A percentile compares a stretch with the other conserved stretches of the same genome.
Conservation (phyloP, 1,284 basidiomycete genomes). For the Heterobasidion irregulare region DNA sequence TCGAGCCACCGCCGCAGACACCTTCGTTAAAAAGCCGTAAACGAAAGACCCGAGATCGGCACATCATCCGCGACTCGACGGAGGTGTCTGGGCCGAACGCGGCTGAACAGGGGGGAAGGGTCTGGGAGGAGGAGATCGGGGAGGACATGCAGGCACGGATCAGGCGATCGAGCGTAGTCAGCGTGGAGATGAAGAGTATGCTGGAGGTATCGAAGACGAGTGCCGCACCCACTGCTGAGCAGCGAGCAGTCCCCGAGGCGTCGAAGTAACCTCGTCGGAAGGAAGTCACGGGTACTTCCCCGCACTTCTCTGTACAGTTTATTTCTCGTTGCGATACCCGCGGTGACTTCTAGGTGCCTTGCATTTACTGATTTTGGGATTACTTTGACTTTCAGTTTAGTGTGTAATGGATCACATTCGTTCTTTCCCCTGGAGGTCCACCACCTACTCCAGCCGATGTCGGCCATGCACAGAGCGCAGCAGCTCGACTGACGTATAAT, state of each 20-base stretch:
- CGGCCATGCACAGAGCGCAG: no score
- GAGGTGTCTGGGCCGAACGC: neutral
- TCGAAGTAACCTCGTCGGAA: no score
- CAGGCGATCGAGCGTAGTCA: neutral
- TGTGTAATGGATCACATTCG: neutral
- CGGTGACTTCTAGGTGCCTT: neutral
- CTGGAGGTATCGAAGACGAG: no score
- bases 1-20: neutral
- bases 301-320: neutral
- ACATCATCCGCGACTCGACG: neutral
- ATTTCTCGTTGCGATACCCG: neutral
- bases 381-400: neutral
- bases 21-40: neutral
- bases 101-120: neutral
- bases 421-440: neutral
- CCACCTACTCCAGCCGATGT: no score
- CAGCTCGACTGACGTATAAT: no score
- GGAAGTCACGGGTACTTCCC: neutral
- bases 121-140: neutral
- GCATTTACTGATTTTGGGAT: neutral
- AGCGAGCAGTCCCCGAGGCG: no score
- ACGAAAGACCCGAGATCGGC: neutral
- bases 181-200: neutral
- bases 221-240: no score
- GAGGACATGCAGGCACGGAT: neutral